phyloP scores from a whole-genome alignment of 257 asterid species.

The Nicotiana noctiflora region DNA sequence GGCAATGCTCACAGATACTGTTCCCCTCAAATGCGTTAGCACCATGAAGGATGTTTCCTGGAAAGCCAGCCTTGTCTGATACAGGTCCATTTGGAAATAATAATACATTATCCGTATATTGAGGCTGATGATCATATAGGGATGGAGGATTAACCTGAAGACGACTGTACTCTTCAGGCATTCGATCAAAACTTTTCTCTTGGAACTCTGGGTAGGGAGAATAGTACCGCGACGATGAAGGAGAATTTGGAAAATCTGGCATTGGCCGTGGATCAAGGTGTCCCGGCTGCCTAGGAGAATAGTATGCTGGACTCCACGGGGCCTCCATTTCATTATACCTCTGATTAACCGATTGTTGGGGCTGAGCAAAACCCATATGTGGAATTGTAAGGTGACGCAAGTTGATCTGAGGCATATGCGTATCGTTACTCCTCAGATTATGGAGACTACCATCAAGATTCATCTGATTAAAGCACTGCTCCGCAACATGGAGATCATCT shows the following conservation, averaged over 20 bases:
- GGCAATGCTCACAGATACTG: slow-evolving; percentile 57
- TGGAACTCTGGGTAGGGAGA: slow-evolving; percentile 53
- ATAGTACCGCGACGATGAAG: slow-evolving; percentile 63
- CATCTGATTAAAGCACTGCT: slow-evolving; percentile 66
- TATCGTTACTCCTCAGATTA: slow-evolving; percentile 71
- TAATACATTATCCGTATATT: slow-evolving; percentile 45
- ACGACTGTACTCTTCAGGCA: slow-evolving; percentile 57
- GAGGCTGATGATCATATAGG: slow-evolving; percentile 56
- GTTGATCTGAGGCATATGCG: slow-evolving; percentile 64
- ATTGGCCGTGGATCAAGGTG: slow-evolving; percentile 57
- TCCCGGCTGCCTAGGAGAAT: slow-evolving; percentile 78
- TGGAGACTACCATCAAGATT: slow-evolving; percentile 62
- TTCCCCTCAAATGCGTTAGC: slow-evolving; percentile 54
- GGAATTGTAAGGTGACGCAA: slow-evolving; percentile 68
- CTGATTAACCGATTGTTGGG: slow-evolving; percentile 56
- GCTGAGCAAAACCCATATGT: slow-evolving; percentile 53
- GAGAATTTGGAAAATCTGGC: slow-evolving; percentile 75
- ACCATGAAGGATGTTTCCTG: slow-evolving; percentile 61
- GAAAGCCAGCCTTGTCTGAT: slow-evolving; percentile 58
- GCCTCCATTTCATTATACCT: slow-evolving; percentile 82
- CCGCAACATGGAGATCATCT: slow-evolving; percentile 61
- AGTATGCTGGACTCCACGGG: slow-evolving; percentile 95
- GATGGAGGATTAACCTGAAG: slow-evolving; percentile 39
- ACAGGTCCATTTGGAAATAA: slow-evolving; percentile 48
- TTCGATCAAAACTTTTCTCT: slow-evolving; percentile 46